Base-by-base conservation (phyloP, 2,329 filamentous ascomycete species). In the Fusarium circinatum region DNA sequence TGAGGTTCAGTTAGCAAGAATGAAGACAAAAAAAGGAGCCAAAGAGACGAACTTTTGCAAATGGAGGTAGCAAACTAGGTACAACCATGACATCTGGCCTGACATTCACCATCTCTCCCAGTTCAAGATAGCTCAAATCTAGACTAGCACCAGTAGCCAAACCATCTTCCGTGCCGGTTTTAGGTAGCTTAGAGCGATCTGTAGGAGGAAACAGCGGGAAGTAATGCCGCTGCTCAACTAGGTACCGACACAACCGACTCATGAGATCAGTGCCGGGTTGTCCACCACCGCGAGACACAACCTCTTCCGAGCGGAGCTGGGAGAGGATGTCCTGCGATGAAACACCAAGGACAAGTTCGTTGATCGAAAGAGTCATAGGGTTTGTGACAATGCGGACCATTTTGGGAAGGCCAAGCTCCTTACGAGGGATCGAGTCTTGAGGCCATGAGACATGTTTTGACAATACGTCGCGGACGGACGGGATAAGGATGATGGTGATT, bases 191-290 rank as follows among this genome's bases (percentile, higher is more conserved):
- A 65, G 89, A 87, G 55, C 95, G 88, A 57, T 93, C 90, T 18
- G 91, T 88, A 0, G 96, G 91, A 11, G 96, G 96, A 79, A 95
- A 98, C 2, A 98, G 84, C 0, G 96, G 96, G 78, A 94, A 94
- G 82, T 95, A 98, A 79, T 96, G 95, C 12, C 95, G 87, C 83
- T 98, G 96, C 82, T 98, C 93, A 65, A 99, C 89, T 24, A 99
- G 82, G 75, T 96, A 92, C 26, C 91, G 88, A 11, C 93, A 90
- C 52, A 95, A 83, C n/a, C 96, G 85, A 22, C 91, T 90, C 78
- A 96, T 86, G 32, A 93, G 77, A 75, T 93, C 90, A 8, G 57
- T 62, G n/a, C 76, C 76, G 4, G 65, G 64, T 22, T 73, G 68
- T 4, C 73, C 74, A 17, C 76, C 72, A n/a, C 77, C 62, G 68